Conservation (phyloP, 805 yeast genomes). For the Yamadazyma philogaea region DNA sequence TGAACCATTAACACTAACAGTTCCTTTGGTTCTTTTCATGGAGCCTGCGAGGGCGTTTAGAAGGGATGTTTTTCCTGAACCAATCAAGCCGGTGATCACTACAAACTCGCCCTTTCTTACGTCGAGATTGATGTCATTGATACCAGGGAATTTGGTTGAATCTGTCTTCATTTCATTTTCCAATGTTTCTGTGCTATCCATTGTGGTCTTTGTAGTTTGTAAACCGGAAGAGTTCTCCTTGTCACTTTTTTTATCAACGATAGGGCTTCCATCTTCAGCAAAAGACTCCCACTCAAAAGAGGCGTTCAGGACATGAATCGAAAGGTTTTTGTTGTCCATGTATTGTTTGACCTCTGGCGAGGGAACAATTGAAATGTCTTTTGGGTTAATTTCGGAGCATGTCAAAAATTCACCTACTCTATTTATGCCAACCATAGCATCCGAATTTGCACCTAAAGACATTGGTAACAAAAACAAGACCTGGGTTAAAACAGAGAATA, state of each 20-base stretch:
- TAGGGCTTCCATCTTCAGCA: conserved; percentile 12
- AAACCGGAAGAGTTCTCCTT: neutral
- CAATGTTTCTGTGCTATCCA: neutral
- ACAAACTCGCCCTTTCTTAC: conserved; percentile 31
- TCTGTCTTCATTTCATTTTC: neutral
- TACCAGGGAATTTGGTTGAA: conserved; percentile 20
- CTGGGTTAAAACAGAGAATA: conserved; percentile 58
- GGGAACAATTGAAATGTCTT: conserved; percentile 11
- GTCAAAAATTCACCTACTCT: conserved; percentile 55
- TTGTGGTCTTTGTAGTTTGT: neutral
- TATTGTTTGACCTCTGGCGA: neutral
- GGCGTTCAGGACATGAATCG: conserved; percentile 23
- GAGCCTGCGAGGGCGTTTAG: conserved; percentile 35
- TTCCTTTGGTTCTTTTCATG: conserved; percentile 31
- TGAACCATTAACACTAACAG: conserved; percentile 25
- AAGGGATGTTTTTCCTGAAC: conserved; percentile 36
- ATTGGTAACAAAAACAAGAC: conserved; percentile 68
- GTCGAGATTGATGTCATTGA: conserved; percentile 22
- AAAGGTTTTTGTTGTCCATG: conserved; percentile 23
- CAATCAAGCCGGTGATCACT: conserved; percentile 33
- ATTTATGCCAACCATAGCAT: conserved; percentile 59
- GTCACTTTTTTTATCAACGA: neutral
- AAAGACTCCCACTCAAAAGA: conserved; percentile 28
- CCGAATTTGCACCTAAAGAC: conserved; percentile 63
- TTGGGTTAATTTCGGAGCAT: conserved; percentile 35